A percentile compares a stretch with the other conserved stretches of the same genome.
These are phyloP conservation scores for Castanea mollissima DNA, from an alignment of 306 rosid genomes.

Conservation along the genomic window DNA sequence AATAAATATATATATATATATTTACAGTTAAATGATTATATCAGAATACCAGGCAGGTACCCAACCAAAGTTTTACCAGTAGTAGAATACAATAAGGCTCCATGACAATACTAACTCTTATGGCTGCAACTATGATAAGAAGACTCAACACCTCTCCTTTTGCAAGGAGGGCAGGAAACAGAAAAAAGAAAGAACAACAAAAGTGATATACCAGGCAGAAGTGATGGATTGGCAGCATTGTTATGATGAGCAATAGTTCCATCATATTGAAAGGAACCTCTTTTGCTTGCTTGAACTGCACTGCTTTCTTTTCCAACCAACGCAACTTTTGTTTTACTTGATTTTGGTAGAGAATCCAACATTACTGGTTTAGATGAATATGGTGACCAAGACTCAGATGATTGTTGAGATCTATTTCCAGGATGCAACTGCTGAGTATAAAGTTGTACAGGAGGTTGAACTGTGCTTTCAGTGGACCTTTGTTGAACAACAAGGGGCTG, in stretches of 20 bases:
- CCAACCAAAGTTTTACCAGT: too few relatives aligned
- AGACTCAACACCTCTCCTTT: too few relatives aligned
- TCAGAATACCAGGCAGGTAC: too few relatives aligned
- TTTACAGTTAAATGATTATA: too few relatives aligned
- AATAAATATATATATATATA: too few relatives aligned
- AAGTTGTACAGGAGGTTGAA: neutral
- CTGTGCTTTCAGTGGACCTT: neutral
- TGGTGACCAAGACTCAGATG: neutral
- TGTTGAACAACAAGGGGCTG: neutral
- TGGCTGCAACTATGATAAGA: too few relatives aligned
- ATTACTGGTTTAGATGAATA: too few relatives aligned
- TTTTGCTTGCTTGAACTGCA: neutral
- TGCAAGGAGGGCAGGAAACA: too few relatives aligned
- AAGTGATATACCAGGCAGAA: neutral
- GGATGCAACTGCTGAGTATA: neutral
- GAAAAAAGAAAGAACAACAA: neutral
- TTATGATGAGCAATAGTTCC: neutral
- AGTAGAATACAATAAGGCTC: too few relatives aligned
- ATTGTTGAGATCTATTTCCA: neutral
- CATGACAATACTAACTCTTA: neutral
- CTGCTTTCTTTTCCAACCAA: constrained; percentile 2
- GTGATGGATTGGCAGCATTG: neutral
- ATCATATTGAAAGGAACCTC: constrained; percentile 8
- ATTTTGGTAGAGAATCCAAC: neutral
- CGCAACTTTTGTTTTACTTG: neutral